Evolutionary conservation across 2,329 filamentous ascomycete species (phyloP), one percentile per base, ranked within the genome.

Genomic region (Cercospora sp.): DNA sequence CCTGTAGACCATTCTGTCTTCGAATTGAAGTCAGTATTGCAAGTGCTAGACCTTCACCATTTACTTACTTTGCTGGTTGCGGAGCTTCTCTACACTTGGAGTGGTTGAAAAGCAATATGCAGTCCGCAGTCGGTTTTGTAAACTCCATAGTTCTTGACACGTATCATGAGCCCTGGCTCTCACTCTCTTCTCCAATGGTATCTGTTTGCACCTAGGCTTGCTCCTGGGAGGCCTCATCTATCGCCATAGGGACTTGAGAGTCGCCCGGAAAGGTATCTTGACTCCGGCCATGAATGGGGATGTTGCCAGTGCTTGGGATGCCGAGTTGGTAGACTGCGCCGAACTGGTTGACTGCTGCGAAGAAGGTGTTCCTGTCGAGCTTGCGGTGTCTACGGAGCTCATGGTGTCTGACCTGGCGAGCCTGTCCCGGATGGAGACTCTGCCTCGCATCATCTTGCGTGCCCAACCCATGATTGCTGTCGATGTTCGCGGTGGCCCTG

Each of bases 211-310:
- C 23, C 48, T n/a, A 4, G 23, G 16, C 9, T 30, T 23, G 23
- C 23, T 55, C 20, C 4, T 7, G 12, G 26, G n/a, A 12, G 18
- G 1, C 33, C 18, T 60, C 58, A 45, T 42, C 58, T 36, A 62
- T 12, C 39, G 60, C 60, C 60, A 62, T 16, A 62, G 20, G 20
- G 60, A 62, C 26, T 62, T 62, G 13, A 62, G 36, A 18, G 60
- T 62, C 26, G 60, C 36, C 12, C 60, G 60, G 26, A 62, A 62
- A 4, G 60, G 60, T 7, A 62, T 62, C 39, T 62, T 62, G 12
- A 62, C 33, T 26, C 60, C 60, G n/a, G 60, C 36, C 60, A 62
- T 62, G 39, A 62, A 62, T 9, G 60, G 60, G 3, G 60, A 62
- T 6, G 60, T 48, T 28, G 60, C 60, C 39, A 62, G 23, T 9